Evolutionary conservation across 305 asterid genomes (phyloP).

Genomic region (Rubia balearica): DNA sequence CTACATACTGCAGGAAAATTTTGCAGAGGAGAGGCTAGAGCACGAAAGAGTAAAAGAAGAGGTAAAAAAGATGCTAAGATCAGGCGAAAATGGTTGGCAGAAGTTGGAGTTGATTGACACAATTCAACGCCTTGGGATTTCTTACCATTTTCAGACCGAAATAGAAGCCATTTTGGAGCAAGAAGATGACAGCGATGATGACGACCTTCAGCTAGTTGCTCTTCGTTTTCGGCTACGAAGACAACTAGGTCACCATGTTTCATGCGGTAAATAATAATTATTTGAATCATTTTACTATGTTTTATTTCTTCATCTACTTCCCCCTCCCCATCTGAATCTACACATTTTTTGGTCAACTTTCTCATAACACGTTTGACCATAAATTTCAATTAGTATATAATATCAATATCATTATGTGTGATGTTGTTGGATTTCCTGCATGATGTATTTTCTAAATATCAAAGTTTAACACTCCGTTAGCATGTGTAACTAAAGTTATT

Average conservation of each 20-base stretch:
- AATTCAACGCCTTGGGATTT: constrained; percentile 38
- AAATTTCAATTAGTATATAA: no score
- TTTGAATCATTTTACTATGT: no score
- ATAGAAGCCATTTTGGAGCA: constrained; percentile 13
- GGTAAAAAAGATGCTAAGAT: background rate
- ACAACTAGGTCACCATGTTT: constrained; percentile 18
- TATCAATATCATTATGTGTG: no score
- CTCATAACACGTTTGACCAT: no score
- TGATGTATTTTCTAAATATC: no score
- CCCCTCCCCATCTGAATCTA: no score
- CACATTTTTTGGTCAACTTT: no score
- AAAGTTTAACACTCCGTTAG: no score
- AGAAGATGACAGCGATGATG: background rate
- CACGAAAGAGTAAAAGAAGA: constrained; percentile 8
- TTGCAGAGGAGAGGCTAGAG: background rate
- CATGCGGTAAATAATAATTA: constrained; percentile 5
- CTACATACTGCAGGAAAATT: background rate
- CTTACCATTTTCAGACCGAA: constrained; percentile 33
- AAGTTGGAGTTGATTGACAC: constrained; percentile 26
- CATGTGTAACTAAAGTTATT: no score
- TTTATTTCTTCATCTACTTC: no score
- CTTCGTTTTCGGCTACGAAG: constrained; percentile 28
- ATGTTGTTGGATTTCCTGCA: no score
- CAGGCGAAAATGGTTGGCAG: background rate
- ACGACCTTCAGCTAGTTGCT: constrained; percentile 19